phyloP scores from a whole-genome alignment of 2,329 filamentous ascomycete species.

The Ophiocordyceps robertsii region DNA sequence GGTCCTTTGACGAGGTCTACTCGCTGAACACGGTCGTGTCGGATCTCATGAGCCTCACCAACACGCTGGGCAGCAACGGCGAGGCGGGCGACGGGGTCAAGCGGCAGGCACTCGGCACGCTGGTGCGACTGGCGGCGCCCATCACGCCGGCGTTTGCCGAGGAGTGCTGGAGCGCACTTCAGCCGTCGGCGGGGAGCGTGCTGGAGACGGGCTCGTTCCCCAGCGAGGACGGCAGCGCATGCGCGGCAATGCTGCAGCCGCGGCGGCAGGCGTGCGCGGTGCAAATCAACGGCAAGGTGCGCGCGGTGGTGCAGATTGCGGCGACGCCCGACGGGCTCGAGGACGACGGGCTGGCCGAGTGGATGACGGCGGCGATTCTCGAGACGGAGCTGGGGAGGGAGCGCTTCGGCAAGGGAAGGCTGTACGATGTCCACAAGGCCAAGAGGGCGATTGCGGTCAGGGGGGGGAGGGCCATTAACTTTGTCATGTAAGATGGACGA shows the following conservation, averaged over 20 bases:
- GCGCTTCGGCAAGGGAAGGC: slow-evolving; percentile 33
- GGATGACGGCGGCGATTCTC: slow-evolving; percentile 48
- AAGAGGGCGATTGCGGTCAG: slow-evolving; percentile 53
- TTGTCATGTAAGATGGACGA: slow-evolving; percentile 37
- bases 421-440: slow-evolving; percentile 34
- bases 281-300: slow-evolving; percentile 69
- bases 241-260: slow-evolving; percentile 34
- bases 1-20: slow-evolving; percentile 57
- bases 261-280: slow-evolving; percentile 48
- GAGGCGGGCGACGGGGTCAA: slow-evolving; percentile 27
- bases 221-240: slow-evolving; percentile 32
- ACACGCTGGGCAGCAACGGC: slow-evolving; percentile 40
- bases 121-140: slow-evolving; percentile 64
- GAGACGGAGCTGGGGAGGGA: slow-evolving; percentile 44
- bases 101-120: slow-evolving; percentile 34
- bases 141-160: slow-evolving; percentile 70
- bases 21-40: slow-evolving; percentile 74
- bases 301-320: slow-evolving; percentile 52
- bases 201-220: slow-evolving; percentile 46
- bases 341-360: slow-evolving; percentile 36
- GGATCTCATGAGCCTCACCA: slow-evolving; percentile 71
- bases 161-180: slow-evolving; percentile 60
- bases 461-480: slow-evolving; percentile 59
- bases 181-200: slow-evolving; percentile 22
- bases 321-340: slow-evolving; percentile 28